A percentile compares a stretch with the other conserved stretches of the same genome.
Evolutionary conservation across 192 early-diverging fungal genomes (phyloP).

Genomic region (Rhizophagus sp.): DNA sequence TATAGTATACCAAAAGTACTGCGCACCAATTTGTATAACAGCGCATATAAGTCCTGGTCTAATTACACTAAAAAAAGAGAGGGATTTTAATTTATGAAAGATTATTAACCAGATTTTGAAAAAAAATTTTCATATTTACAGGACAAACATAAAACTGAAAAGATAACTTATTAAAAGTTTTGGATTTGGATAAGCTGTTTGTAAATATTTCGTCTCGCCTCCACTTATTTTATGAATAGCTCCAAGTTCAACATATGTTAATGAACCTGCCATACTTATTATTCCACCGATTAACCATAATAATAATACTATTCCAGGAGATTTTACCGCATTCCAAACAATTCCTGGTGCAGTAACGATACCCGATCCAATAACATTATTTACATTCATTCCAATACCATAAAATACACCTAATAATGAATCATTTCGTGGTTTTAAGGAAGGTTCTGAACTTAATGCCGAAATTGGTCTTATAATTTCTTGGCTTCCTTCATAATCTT

Average conservation of each 20-base stretch:
- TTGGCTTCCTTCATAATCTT: no score
- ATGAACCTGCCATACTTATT: not conserved
- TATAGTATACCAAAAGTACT: not conserved
- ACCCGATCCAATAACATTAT: not conserved
- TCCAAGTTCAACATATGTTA: not conserved
- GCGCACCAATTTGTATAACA: not conserved
- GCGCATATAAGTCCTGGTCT: not conserved
- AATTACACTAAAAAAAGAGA: not conserved
- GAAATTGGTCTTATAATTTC: no score
- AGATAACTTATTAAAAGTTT: not conserved
- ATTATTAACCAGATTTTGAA: no score
- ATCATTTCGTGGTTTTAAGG: no score
- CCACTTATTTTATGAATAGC: not conserved
- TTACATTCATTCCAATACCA: not conserved
- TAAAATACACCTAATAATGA: not conserved
- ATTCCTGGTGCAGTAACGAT: not conserved
- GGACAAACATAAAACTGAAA: not conserved
- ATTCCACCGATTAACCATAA: not conserved
- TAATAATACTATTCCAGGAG: not conserved
- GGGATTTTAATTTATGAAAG: no score
- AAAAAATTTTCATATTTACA: not conserved
- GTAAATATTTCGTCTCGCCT: not conserved
- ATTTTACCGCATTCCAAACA: not conserved
- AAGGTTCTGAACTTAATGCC: no score
- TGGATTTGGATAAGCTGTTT: not conserved